A percentile compares a stretch with the other conserved stretches of the same genome.
Conservation (phyloP, 768 basidiomycete species). For the Artomyces pyxidatus region DNA sequence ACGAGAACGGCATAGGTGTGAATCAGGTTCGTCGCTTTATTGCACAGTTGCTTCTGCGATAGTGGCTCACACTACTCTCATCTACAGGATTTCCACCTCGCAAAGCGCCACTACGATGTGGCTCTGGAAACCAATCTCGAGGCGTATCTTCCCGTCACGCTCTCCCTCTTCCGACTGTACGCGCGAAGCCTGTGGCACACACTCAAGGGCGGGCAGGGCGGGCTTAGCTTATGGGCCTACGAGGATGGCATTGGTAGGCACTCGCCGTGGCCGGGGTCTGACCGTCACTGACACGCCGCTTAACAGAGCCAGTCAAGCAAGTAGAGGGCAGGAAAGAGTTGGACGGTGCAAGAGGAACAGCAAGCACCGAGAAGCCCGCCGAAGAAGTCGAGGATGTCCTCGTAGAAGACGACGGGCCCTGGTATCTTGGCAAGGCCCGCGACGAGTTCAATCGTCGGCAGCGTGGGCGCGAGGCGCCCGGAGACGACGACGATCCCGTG, state of each 20-base stretch:
- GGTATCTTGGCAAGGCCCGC: constrained; percentile 78
- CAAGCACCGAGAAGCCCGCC: constrained; percentile 1
- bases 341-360: constrained; percentile 3
- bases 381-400: constrained; percentile 22
- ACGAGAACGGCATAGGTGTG: constrained; percentile 92
- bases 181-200: constrained; percentile 79
- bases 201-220: constrained; percentile 46
- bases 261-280: background rate
- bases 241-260: constrained; percentile 41
- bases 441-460: constrained; percentile 65
- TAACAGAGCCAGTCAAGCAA: background rate
- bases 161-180: constrained; percentile 80
- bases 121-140: constrained; percentile 83
- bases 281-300: background rate
- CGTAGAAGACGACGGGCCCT: constrained; percentile 52
- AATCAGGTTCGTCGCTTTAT: constrained; percentile 48
- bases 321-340: constrained; percentile 9
- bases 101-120: constrained; percentile 91
- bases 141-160: constrained; percentile 78
- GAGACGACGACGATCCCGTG: constrained; percentile 64
- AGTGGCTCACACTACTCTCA: background rate
- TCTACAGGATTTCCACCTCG: constrained; percentile 84
- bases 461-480: constrained; percentile 32
- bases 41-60: background rate
- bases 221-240: constrained; percentile 57